Conservation (phyloP, 768 basidiomycete genomes). For the Chiua virens region DNA sequence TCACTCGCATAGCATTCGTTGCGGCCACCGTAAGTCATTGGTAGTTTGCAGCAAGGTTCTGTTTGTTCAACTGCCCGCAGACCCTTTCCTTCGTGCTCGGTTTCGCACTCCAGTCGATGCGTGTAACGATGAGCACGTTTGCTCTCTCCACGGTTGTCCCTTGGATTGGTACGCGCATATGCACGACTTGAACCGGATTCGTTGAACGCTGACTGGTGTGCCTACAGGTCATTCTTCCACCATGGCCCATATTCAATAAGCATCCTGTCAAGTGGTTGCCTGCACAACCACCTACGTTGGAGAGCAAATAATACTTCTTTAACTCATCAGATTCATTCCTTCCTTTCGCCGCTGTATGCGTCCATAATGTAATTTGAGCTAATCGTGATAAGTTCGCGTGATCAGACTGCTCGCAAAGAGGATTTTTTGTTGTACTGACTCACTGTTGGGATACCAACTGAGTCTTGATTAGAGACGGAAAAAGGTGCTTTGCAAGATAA, state of each 20-base stretch:
- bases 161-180: conserved; percentile 22
- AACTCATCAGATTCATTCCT: neutral
- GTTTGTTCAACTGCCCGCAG: conserved; percentile 8
- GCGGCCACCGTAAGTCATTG: conserved; percentile 23
- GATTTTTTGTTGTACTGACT: too few species aligned
- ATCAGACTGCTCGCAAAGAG: too few species aligned
- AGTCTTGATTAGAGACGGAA: too few species aligned
- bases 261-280: conserved; percentile 25
- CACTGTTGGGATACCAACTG: too few species aligned
- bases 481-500: too few species aligned
- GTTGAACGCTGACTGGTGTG: neutral
- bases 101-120: conserved; percentile 29
- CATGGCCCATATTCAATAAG: conserved; percentile 54
- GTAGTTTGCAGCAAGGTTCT: neutral
- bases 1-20: conserved; percentile 24
- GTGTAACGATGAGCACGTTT: conserved; percentile 25
- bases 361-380: too few species aligned
- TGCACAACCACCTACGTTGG: conserved; percentile 19
- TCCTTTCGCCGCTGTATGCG: neutral
- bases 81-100: conserved; percentile 31
- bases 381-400: too few species aligned
- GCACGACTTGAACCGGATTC: too few species aligned
- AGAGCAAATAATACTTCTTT: conserved; percentile 17
- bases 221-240: conserved; percentile 57
- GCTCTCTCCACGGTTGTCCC: conserved; percentile 14